Percentiles rank a stretch among this genome's conserved stretches.
Evolutionary conservation across 768 basidiomycete species (phyloP).

Genomic region (Cystobasidium tubakii): DNA sequence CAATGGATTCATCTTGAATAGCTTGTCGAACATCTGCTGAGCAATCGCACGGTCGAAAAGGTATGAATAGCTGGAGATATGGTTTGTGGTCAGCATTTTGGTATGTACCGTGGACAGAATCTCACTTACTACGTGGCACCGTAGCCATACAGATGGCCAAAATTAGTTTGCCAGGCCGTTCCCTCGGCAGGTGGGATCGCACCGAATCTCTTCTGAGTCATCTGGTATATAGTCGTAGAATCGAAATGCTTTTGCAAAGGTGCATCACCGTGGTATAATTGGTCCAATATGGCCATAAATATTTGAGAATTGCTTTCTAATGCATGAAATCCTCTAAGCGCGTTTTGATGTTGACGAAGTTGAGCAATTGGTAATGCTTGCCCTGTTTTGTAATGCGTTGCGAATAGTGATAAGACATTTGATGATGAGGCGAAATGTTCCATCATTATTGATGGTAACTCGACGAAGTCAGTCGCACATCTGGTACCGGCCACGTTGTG

Average conservation of each 20-base stretch:
- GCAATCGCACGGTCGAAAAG: constrained; percentile 94
- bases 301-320: constrained; percentile 91
- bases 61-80: constrained; percentile 65
- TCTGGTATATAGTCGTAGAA: constrained; percentile 66
- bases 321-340: constrained; percentile 49
- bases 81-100: background rate
- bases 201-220: constrained; percentile 56
- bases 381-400: constrained; percentile 50
- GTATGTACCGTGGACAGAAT: constrained; percentile 11
- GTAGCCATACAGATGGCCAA: constrained; percentile 90
- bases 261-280: constrained; percentile 73
- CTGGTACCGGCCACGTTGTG: constrained; percentile 97
- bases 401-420: constrained; percentile 65
- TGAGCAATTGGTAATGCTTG: constrained; percentile 48
- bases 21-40: constrained; percentile 72
- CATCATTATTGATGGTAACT: constrained; percentile 96
- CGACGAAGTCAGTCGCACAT: constrained; percentile 96
- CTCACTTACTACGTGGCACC: constrained; percentile 70
- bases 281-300: constrained; percentile 79
- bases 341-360: constrained; percentile 46
- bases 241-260: constrained; percentile 60
- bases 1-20: constrained; percentile 67
- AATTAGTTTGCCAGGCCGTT: constrained; percentile 91
- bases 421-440: constrained; percentile 90
- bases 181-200: constrained; percentile 75